Evolutionary conservation across 23 red algal species (phyloP).

Genomic region (Cyanidium caldarium): DNA sequence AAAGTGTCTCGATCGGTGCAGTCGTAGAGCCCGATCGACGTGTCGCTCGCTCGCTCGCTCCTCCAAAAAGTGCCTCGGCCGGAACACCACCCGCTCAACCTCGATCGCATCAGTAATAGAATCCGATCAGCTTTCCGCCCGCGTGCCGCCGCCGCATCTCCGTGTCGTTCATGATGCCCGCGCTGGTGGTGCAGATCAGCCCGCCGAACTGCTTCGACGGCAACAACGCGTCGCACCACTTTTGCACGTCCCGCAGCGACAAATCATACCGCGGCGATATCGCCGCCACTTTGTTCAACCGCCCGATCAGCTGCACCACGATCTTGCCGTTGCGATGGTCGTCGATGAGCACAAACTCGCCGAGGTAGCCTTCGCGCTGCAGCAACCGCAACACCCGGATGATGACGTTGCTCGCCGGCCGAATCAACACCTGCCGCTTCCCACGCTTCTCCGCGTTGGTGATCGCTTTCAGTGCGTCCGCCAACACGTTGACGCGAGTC

Average conservation of each 20-base stretch:
- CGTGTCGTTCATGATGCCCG: conserved; percentile 86
- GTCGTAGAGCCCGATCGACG: too few relatives aligned
- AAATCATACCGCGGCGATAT: conserved; percentile 94
- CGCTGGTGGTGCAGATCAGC: conserved; percentile 73
- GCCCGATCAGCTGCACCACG: conserved; percentile 89
- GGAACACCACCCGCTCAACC: too few relatives aligned
- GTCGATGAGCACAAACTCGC: conserved; percentile 87
- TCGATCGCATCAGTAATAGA: conserved; percentile 83
- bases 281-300: conserved; percentile 89
- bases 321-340: conserved; percentile 93
- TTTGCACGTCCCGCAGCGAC: conserved; percentile 53
- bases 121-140: conserved; percentile 93
- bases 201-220: conserved; percentile 86
- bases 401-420: conserved; percentile 80
- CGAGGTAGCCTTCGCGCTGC: conserved; percentile 81
- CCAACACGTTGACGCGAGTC: conserved; percentile 92
- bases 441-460: conserved; percentile 97
- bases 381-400: conserved; percentile 95
- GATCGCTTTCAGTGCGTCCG: conserved; percentile 81
- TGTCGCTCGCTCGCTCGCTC: too few relatives aligned
- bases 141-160: conserved; percentile 77
- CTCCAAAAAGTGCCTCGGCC: too few relatives aligned
- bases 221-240: conserved; percentile 80
- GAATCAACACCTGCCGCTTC: conserved; percentile 87
- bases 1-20: too few relatives aligned